Percentiles rank a stretch among this genome's conserved stretches.
phyloP scores from a whole-genome alignment of 1,284 basidiomycete genomes.

The Schizopora paradoxa region DNA sequence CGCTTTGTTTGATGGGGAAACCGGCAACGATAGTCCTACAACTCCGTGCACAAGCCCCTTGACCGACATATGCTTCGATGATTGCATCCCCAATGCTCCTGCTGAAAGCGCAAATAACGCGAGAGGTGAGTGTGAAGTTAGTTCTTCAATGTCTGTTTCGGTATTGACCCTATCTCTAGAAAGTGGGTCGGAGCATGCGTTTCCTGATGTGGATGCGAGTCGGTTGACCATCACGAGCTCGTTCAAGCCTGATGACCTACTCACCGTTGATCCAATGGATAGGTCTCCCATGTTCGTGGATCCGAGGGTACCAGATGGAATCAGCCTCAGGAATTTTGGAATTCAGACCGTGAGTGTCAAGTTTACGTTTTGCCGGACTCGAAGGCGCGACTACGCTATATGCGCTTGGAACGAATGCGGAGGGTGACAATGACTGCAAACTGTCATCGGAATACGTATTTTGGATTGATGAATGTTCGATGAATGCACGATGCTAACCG shows the following conservation, averaged over 20 bases:
- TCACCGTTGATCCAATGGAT: slow-evolving; percentile 31
- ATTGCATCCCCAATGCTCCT: slow-evolving; percentile 20
- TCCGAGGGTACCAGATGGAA: slow-evolving; percentile 64
- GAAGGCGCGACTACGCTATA: background rate
- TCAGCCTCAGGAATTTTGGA: slow-evolving; percentile 75
- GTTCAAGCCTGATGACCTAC: slow-evolving; percentile 34
- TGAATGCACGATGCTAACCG: background rate
- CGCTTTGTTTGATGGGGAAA: slow-evolving; percentile 4
- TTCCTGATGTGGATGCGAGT: slow-evolving; percentile 1
- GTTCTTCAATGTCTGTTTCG: no score
- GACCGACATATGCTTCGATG: slow-evolving; percentile 16
- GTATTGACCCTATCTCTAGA: no score
- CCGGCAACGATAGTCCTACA: slow-evolving; percentile 11
- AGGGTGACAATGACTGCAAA: background rate
- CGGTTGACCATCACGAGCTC: slow-evolving; percentile 29
- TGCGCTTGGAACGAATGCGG: background rate
- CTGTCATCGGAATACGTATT: background rate
- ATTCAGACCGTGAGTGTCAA: slow-evolving; percentile 68
- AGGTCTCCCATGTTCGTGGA: slow-evolving; percentile 55
- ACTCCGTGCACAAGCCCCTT: slow-evolving; percentile 16
- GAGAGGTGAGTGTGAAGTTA: no score
- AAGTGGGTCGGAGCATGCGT: no score
- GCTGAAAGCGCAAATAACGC: no score
- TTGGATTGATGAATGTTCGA: background rate
- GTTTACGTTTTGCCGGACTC: slow-evolving; percentile 17